Evolutionary conservation across 2,329 filamentous ascomycete species (phyloP), one percentile per base, ranked within the genome.

Genomic region (Aspergillus arachidicola): DNA sequence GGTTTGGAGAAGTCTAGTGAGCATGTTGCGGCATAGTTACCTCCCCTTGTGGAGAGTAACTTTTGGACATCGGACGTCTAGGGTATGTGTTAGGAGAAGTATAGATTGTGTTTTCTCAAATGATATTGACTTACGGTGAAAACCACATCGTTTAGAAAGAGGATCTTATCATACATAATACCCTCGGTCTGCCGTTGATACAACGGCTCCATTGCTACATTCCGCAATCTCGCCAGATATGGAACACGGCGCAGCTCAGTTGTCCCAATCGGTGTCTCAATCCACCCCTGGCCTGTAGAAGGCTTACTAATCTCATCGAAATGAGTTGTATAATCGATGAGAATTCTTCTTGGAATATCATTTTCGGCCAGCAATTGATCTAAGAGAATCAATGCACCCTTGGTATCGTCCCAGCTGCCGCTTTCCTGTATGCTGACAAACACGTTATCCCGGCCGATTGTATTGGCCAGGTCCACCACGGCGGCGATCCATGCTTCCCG

Each of bases 1-100:
- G 88, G 86, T 60, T 86, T 84, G 65, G 87, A 85, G 70, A 89
- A 92, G 77, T 93, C 91, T 41, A 91, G 78, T 0, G 89, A 89
- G 71, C 91, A 93, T 4, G 88, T 89, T 0, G 90, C 87, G 4
- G 88, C 85, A 69, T 92, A 93, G 19, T 79, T 71, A 6, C 84
- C 82, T 19, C 77, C 69, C 68, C 88, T 86, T 3, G 87, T 90
- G 56, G 82, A 83, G 64, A 92, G 78, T 19, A 89, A 78, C 26
- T 84, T 80, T 6, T 83, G 75, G 0, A 86, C 84, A 66, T 89
- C 86, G 4, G 80, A 69, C 0, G 85, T 80, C 65, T 82, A 23
- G 6, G 11, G 28, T 10, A 19, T 12, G 19, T 4, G 48, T 55
- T 23, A 14, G 43, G 26, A 23, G 36, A 23, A 7, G 19, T 23